These are phyloP conservation scores for Fonsecaea monophora DNA, from an alignment of 2,329 filamentous ascomycete genomes.

Conservation along the genomic window DNA sequence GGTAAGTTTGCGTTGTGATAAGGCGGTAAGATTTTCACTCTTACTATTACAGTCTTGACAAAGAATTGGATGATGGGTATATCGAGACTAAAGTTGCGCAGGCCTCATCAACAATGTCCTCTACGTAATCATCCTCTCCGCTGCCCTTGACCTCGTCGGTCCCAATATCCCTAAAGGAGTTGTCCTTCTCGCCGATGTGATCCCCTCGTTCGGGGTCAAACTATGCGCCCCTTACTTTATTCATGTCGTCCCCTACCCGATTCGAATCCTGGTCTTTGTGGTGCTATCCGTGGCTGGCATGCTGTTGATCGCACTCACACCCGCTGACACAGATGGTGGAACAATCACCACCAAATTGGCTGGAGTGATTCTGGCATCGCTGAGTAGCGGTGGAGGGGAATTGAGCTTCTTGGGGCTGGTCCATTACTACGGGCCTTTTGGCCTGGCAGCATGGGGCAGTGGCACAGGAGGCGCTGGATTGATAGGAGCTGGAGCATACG, in stretches of 20 bases:
- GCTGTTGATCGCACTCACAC: slow-evolving; percentile 84
- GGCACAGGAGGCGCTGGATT: slow-evolving; percentile 90
- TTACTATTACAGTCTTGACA: background rate
- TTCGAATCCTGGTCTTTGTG: slow-evolving; percentile 77
- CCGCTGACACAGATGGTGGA: slow-evolving; percentile 61
- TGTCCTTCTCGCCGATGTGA: slow-evolving; percentile 89
- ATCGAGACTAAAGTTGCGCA: slow-evolving; percentile 46
- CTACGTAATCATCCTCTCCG: slow-evolving; percentile 95
- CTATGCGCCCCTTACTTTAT: slow-evolving; percentile 93
- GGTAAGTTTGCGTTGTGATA: slow-evolving; percentile 61
- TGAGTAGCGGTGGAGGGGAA: slow-evolving; percentile 87
- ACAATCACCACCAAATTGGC: slow-evolving; percentile 77
- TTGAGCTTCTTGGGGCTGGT: slow-evolving; percentile 89
- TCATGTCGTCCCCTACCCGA: slow-evolving; percentile 78
- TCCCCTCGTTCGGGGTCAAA: slow-evolving; percentile 88
- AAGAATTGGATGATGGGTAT: background rate
- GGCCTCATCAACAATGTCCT: slow-evolving; percentile 96
- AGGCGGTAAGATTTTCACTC: background rate
- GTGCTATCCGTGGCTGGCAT: slow-evolving; percentile 80
- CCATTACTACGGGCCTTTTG: slow-evolving; percentile 88
- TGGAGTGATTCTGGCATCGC: slow-evolving; percentile 82
- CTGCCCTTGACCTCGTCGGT: slow-evolving; percentile 93
- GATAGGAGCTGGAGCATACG: slow-evolving; percentile 85
- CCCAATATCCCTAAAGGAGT: slow-evolving; percentile 84
- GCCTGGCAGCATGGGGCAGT: slow-evolving; percentile 88